Evolutionary conservation across 177 flowering plant species (phyloP).

Genomic region (Vitis hybrid): DNA sequence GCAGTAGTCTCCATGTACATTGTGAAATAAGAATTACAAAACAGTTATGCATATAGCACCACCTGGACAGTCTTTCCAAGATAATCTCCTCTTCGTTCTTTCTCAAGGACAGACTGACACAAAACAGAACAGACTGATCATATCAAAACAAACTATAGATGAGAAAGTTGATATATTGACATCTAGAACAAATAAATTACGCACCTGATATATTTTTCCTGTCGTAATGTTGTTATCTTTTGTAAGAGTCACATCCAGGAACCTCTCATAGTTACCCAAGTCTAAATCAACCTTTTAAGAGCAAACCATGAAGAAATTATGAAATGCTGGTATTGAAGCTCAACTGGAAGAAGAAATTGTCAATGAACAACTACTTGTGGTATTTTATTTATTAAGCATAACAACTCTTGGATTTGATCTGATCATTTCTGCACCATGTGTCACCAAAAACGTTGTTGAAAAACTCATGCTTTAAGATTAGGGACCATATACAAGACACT

Average conservation of each 20-base stretch:
- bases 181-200: no score
- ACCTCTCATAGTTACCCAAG: constrained; percentile 93
- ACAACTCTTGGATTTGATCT: no score
- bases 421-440: no score
- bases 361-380: not conserved
- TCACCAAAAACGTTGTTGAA: no score
- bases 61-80: constrained; percentile 99
- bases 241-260: constrained; percentile 93
- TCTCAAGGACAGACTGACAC: constrained; percentile 87
- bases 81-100: constrained; percentile 89
- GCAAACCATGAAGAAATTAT: constrained; percentile 4
- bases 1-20: not conserved
- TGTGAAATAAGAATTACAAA: not conserved
- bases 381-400: no score
- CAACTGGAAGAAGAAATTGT: not conserved
- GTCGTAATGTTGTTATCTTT: constrained; percentile 95
- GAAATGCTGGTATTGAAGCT: not conserved
- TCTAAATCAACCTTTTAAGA: constrained; percentile 83
- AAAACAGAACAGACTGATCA: constrained; percentile 1
- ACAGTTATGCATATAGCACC: constrained; percentile 12
- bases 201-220: constrained; percentile 96
- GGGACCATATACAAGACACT: no score
- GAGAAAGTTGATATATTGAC: not conserved
- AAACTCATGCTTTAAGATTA: no score
- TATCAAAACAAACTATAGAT: not conserved